Conservation (phyloP, 306 rosid species). For the Nissolia schottii region DNA sequence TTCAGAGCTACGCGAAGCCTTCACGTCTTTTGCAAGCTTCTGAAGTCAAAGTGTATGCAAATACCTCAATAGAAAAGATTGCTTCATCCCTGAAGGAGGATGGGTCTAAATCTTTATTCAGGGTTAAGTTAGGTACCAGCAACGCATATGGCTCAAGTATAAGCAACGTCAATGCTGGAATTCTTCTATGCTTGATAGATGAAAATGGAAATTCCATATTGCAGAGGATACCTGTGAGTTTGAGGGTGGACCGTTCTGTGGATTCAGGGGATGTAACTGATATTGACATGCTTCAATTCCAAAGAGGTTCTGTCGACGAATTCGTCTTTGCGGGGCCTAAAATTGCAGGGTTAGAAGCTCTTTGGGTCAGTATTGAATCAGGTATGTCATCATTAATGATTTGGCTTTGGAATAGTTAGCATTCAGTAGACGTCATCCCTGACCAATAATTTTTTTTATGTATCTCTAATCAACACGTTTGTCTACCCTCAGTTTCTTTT, state of each 20-base stretch:
- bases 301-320: slow-evolving; percentile 69
- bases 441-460: slow-evolving; percentile 2
- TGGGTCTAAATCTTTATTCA: slow-evolving; percentile 42
- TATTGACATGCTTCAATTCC: slow-evolving; percentile 47
- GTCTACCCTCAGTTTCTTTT: neutral
- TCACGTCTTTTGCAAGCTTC: slow-evolving; percentile 58
- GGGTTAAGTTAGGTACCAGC: slow-evolving; percentile 67
- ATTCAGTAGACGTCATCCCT: neutral
- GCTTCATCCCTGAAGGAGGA: slow-evolving; percentile 38
- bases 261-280: slow-evolving; percentile 32
- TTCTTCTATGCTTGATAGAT: slow-evolving; percentile 75
- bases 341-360: slow-evolving; percentile 49
- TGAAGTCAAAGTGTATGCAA: slow-evolving; percentile 48
- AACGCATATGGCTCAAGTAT: slow-evolving; percentile 59
- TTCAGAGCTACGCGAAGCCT: slow-evolving; percentile 59
- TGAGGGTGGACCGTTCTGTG: slow-evolving; percentile 30
- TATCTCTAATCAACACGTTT: neutral
- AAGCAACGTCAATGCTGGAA: slow-evolving; percentile 59
- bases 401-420: slow-evolving; percentile 6
- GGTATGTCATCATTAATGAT: slow-evolving; percentile 44
- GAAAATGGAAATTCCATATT: slow-evolving; percentile 66
- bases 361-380: slow-evolving; percentile 88
- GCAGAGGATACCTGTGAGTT: slow-evolving; percentile 64
- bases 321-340: slow-evolving; percentile 77
- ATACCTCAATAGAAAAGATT: slow-evolving; percentile 36